phyloP scores from a whole-genome alignment of 2,329 filamentous ascomycete species.

The Aspergillus latus region DNA sequence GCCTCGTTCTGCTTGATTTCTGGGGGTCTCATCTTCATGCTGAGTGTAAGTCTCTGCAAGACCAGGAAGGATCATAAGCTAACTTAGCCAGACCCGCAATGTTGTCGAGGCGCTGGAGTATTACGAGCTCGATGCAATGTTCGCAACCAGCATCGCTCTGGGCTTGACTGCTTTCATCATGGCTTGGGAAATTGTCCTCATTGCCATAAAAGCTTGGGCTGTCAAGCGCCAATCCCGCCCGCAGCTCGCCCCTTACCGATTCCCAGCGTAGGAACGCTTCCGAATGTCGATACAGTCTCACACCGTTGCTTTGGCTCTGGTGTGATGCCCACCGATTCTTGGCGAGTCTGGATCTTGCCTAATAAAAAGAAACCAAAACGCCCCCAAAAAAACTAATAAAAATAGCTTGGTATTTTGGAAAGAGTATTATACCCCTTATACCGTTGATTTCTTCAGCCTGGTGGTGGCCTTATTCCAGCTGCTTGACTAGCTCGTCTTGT shows the following conservation, averaged over 20 bases:
- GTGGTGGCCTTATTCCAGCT: slow-evolving; percentile 1
- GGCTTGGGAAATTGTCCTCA: slow-evolving; percentile 75
- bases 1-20: slow-evolving; percentile 81
- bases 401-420: slow-evolving; percentile 15
- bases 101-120: slow-evolving; percentile 74
- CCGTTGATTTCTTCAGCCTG: slow-evolving; percentile 18
- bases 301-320: neutral
- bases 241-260: slow-evolving; percentile 31
- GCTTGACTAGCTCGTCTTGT: neutral
- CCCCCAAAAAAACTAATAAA: slow-evolving; percentile 8
- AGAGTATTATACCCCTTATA: slow-evolving; percentile 28
- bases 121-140: slow-evolving; percentile 83
- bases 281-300: neutral
- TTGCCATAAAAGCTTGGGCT: slow-evolving; percentile 89
- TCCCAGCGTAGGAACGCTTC: slow-evolving; percentile 22
- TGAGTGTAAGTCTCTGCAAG: slow-evolving; percentile 63
- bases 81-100: slow-evolving; percentile 62
- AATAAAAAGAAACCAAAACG: slow-evolving; percentile 1
- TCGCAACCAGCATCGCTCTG: slow-evolving; percentile 85
- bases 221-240: slow-evolving; percentile 45
- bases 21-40: slow-evolving; percentile 90
- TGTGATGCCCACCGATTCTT: neutral
- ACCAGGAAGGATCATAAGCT: slow-evolving; percentile 9
- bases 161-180: slow-evolving; percentile 80
- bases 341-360: neutral